phyloP scores from a whole-genome alignment of 1,284 basidiomycete genomes.

The Naganishia sp. region DNA sequence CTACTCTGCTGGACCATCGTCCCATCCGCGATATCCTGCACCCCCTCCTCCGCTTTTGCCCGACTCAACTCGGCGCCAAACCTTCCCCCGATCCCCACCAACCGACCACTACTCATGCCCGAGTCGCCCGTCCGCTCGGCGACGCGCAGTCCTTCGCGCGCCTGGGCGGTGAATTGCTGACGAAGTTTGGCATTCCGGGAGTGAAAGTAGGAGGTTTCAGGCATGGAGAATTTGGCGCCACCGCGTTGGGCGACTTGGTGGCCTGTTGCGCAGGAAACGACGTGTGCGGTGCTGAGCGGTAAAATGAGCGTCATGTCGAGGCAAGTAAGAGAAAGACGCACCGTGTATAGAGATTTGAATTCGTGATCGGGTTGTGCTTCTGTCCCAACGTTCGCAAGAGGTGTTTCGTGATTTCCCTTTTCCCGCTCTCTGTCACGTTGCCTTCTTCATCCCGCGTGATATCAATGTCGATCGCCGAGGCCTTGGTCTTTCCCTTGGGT shows the following conservation, averaged over 20 bases:
- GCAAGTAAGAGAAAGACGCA: background rate
- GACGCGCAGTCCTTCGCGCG: constrained; percentile 11
- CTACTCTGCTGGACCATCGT: constrained; percentile 26
- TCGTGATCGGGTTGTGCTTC: constrained; percentile 32
- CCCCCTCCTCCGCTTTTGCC: constrained; percentile 5
- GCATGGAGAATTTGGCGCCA: constrained; percentile 29
- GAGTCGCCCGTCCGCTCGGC: constrained; percentile 1
- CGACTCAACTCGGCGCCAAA: constrained; percentile 28
- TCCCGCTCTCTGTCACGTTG: constrained; percentile 20
- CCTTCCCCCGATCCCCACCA: constrained; percentile 18
- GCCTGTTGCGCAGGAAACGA: constrained; percentile 33
- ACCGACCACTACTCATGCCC: background rate
- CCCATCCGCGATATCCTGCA: background rate
- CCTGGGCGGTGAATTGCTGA: constrained; percentile 30
- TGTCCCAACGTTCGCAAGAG: constrained; percentile 21
- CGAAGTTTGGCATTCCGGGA: constrained; percentile 28
- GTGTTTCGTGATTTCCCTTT: constrained; percentile 23
- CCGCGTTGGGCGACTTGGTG: constrained; percentile 34
- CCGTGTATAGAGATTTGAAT: constrained; percentile 33
- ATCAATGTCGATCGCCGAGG: constrained; percentile 7
- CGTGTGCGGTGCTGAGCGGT: constrained; percentile 29
- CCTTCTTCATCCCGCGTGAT: constrained; percentile 26
- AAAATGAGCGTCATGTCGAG: background rate
- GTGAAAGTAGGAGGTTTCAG: constrained; percentile 17
- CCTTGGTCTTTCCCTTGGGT: background rate